These are phyloP conservation scores for Ceratocystis diversiconidia DNA, from an alignment of 2,329 filamentous ascomycete genomes.

Conservation along the genomic window DNA sequence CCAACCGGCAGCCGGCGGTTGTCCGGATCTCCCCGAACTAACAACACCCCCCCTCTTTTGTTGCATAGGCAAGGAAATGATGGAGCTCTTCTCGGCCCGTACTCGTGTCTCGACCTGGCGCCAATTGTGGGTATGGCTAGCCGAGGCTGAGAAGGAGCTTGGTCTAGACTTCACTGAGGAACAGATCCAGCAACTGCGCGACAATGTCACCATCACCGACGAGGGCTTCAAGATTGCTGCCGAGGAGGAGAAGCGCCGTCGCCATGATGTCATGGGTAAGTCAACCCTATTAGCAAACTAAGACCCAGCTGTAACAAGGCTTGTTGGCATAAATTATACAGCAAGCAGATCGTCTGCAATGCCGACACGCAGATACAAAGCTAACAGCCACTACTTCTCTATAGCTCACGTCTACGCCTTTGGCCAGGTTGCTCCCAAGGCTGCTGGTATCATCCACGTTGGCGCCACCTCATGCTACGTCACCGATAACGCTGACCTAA, in stretches of 20 bases:
- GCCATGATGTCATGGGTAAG: slow-evolving; percentile 32
- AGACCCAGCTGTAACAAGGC: background rate
- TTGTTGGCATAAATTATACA: background rate
- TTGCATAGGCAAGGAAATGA: slow-evolving; percentile 44
- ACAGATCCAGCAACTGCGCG: slow-evolving; percentile 62
- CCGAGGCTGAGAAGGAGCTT: slow-evolving; percentile 67
- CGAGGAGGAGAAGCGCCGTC: slow-evolving; percentile 59
- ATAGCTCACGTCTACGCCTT: slow-evolving; percentile 55
- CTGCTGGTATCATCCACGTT: slow-evolving; percentile 71
- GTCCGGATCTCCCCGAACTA: slow-evolving; percentile 6
- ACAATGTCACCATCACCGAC: slow-evolving; percentile 61
- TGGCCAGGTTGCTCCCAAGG: slow-evolving; percentile 57
- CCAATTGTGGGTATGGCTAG: slow-evolving; percentile 72
- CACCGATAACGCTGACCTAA: slow-evolving; percentile 66
- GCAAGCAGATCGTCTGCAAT: background rate
- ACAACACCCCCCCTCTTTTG: background rate
- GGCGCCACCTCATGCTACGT: slow-evolving; percentile 48
- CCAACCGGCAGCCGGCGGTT: slow-evolving; percentile 2
- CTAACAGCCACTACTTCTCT: slow-evolving; percentile 27
- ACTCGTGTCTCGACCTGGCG: slow-evolving; percentile 67
- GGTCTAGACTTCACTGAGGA: slow-evolving; percentile 60
- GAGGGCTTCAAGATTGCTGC: slow-evolving; percentile 61
- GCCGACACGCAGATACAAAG: slow-evolving; percentile 38
- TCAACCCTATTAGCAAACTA: background rate
- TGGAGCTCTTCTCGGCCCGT: slow-evolving; percentile 63